phyloP scores from a whole-genome alignment of 345 rosid species.

The Bruguiera sexangula region DNA sequence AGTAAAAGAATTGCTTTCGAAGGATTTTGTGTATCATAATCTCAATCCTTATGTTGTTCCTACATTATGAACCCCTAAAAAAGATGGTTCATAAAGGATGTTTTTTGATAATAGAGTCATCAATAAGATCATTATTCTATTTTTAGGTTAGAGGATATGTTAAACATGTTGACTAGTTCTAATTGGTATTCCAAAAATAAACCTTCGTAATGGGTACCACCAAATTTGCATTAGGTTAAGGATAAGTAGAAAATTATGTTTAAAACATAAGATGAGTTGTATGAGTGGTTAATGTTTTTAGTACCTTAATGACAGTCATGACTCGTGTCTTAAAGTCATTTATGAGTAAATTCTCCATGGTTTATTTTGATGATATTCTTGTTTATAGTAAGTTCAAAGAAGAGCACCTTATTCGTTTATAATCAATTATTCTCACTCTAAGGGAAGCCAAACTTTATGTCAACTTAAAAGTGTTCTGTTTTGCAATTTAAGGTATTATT shows the following conservation, averaged over 20 bases:
- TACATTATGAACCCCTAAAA: not conserved
- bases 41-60: not conserved
- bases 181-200: not conserved
- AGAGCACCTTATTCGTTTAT: no score
- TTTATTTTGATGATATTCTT: not conserved
- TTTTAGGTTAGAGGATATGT: not conserved
- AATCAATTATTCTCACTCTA: not conserved
- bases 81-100: not conserved
- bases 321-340: not conserved
- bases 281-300: not conserved
- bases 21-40: not conserved
- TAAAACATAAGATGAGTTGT: not conserved
- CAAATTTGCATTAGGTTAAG: not conserved
- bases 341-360: not conserved
- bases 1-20: not conserved
- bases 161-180: not conserved
- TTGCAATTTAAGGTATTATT: not conserved
- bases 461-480: not conserved
- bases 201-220: not conserved
- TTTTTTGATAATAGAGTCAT: not conserved
- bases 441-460: not conserved
- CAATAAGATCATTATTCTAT: not conserved
- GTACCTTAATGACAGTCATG: not conserved
- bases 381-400: no score
- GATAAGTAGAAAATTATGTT: not conserved